phyloP scores from a whole-genome alignment of 1,284 basidiomycete species.

The Cryptococcus sp. region DNA sequence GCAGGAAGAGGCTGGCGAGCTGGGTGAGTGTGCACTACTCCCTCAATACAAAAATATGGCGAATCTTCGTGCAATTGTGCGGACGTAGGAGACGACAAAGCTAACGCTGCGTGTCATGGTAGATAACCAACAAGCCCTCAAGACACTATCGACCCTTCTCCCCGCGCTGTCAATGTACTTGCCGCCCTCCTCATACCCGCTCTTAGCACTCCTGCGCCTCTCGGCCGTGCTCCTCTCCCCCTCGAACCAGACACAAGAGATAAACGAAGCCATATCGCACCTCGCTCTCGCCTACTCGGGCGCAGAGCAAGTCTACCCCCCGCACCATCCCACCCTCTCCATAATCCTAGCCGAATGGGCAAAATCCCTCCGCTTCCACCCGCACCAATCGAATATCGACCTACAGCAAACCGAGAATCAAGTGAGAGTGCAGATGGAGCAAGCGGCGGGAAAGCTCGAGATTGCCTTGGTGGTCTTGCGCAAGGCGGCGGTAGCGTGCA shows the following conservation, averaged over 20 bases:
- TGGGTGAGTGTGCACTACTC: conserved; percentile 29
- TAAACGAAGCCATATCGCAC: conserved; percentile 57
- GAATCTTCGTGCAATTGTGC: too few relatives aligned
- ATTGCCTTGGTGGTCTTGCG: conserved; percentile 66
- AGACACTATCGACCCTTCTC: conserved; percentile 58
- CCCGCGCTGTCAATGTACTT: conserved; percentile 65
- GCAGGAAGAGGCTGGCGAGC: conserved; percentile 65
- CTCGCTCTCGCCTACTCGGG: conserved; percentile 64
- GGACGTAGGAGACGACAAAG: too few relatives aligned
- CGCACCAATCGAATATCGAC: background rate
- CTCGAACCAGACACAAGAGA: conserved; percentile 20
- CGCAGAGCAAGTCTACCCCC: conserved; percentile 59
- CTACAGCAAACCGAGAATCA: conserved; percentile 1
- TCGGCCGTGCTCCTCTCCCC: conserved; percentile 51
- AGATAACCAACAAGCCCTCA: conserved; percentile 54
- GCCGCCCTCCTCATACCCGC: conserved; percentile 68
- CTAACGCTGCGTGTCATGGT: background rate
- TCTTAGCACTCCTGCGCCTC: conserved; percentile 71
- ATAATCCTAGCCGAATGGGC: conserved; percentile 77
- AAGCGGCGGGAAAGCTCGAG: conserved; percentile 63
- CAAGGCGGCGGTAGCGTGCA: conserved; percentile 57
- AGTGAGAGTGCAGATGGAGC: conserved; percentile 31
- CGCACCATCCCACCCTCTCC: conserved; percentile 76
- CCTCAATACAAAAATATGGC: too few relatives aligned
- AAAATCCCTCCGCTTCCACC: conserved; percentile 61